A percentile compares a stretch with the other conserved stretches of the same genome.
Conservation (phyloP, 2,329 filamentous ascomycete species). For the Phialophora tarda region DNA sequence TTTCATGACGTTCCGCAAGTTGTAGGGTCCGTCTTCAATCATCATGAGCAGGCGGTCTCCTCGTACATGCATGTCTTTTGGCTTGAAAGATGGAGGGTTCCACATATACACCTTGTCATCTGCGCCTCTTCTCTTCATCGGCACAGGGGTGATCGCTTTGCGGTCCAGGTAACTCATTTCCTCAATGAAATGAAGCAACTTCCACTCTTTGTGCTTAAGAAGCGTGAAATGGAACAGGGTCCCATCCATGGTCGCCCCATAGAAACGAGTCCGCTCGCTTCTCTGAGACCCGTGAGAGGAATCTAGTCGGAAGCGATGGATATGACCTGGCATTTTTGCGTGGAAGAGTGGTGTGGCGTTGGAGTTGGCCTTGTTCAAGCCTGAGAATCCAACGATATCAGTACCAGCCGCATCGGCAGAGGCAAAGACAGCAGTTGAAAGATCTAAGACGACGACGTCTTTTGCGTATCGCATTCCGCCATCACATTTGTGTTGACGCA, state of each 20-base stretch:
- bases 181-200: constrained; percentile 74
- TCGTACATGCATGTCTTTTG: constrained; percentile 34
- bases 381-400: constrained; percentile 30
- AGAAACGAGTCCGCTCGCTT: constrained; percentile 50
- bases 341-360: constrained; percentile 32
- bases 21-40: constrained; percentile 37
- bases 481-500: constrained; percentile 47
- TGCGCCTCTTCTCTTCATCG: constrained; percentile 18
- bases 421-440: constrained; percentile 29
- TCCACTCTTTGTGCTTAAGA: constrained; percentile 67
- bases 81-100: constrained; percentile 14
- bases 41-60: constrained; percentile 36
- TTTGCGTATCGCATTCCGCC: constrained; percentile 27
- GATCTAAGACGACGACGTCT: constrained; percentile 30
- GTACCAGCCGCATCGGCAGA: constrained; percentile 24
- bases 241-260: constrained; percentile 71
- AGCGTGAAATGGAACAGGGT: constrained; percentile 72
- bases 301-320: constrained; percentile 29
- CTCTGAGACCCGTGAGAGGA: not conserved
- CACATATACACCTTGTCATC: constrained; percentile 18
- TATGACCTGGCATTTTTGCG: constrained; percentile 33
- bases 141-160: constrained; percentile 29
- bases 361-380: constrained; percentile 25
- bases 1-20: constrained; percentile 32
- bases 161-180: constrained; percentile 63